Base-by-base conservation (phyloP, 768 basidiomycete genomes). In the Boletus pseudo-olivaceus region DNA sequence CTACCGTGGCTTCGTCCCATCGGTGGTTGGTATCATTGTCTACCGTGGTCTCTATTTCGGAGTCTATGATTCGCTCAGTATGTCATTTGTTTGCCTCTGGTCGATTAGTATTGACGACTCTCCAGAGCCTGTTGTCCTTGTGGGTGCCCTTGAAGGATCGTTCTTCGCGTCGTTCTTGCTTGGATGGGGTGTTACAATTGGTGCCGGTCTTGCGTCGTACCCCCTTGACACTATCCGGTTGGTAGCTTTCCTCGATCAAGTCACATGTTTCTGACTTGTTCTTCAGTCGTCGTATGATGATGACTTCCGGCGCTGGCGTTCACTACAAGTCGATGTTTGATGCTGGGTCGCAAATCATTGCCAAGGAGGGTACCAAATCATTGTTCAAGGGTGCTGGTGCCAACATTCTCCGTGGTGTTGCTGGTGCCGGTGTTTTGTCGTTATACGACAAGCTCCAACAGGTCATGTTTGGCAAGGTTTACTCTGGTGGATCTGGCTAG, bases 251-350 rank as follows among this genome's bases (percentile, higher is more conserved):
- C 2, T 19, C 32, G 23, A 30, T 40, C 39, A 4, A 9, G 23
- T 42, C 5, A 45, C 32, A 26, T 23, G n/a, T 45, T 37, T 23
- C 54, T 51, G 49, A 54, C 49, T 57, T 63, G 66, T 20, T 67
- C 12, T 70, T 61, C 65, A 95, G 96, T 88, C 95, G 97, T 88
- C 93, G 97, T 66, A 99, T 99, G 97, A 99, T 99, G 97, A 98
- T 98, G 96, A 98, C 97, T 35, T 98, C 96, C 23, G 97, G 96
- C 66, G 88, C 85, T 67, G 83, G 83, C 67, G 85, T 88, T 57
- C 94, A 98, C 87, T 98, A 98, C 88, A 96, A 95, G 83, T 92
- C 90, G 64, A 98, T 98, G 94, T 88, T 96, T 74, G 95, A 98
- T 69, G 95, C 95, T 70, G 93, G 85, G 57, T 82, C 88, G 30